A percentile compares a stretch with the other conserved stretches of the same genome.
Evolutionary conservation across 2,329 filamentous ascomycete species (phyloP).

Genomic region (Talaromyces sp.): DNA sequence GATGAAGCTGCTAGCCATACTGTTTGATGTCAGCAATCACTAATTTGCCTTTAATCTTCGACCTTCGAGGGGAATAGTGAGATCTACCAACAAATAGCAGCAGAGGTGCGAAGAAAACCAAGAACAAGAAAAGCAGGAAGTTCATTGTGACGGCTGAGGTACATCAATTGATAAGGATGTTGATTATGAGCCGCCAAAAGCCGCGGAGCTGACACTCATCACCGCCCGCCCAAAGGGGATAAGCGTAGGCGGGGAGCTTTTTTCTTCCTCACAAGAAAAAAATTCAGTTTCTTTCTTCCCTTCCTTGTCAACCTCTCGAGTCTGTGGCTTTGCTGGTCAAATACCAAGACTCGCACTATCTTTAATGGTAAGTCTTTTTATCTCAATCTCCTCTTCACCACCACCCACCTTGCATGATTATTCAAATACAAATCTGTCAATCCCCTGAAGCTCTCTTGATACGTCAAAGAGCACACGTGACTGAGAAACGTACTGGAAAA

Average conservation of each 20-base stretch:
- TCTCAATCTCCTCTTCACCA: not conserved
- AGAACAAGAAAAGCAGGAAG: slow-evolving; percentile 36
- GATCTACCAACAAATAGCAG: slow-evolving; percentile 39
- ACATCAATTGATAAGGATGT: not conserved
- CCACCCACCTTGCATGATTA: slow-evolving; percentile 61
- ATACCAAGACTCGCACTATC: slow-evolving; percentile 19
- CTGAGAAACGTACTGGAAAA: slow-evolving; percentile 49
- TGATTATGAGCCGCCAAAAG: not conserved
- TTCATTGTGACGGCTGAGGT: slow-evolving; percentile 30
- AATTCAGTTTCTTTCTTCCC: slow-evolving; percentile 22
- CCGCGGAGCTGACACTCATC: slow-evolving; percentile 4
- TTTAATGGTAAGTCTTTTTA: slow-evolving; percentile 35
- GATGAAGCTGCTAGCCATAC: slow-evolving; percentile 59
- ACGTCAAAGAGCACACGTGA: slow-evolving; percentile 44
- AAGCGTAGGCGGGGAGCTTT: slow-evolving; percentile 19
- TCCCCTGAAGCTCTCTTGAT: slow-evolving; percentile 66
- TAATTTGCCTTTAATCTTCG: not conserved
- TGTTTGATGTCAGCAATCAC: slow-evolving; percentile 28
- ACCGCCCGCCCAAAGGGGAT: slow-evolving; percentile 12
- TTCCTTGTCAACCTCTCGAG: slow-evolving; percentile 13
- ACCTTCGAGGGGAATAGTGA: not conserved
- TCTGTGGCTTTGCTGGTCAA: slow-evolving; percentile 35
- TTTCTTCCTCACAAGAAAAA: slow-evolving; percentile 16
- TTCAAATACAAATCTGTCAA: slow-evolving; percentile 74
- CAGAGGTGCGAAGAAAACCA: slow-evolving; percentile 43